Evolutionary conservation across 768 basidiomycete genomes (phyloP).

Genomic region (Tremella fuciformis): DNA sequence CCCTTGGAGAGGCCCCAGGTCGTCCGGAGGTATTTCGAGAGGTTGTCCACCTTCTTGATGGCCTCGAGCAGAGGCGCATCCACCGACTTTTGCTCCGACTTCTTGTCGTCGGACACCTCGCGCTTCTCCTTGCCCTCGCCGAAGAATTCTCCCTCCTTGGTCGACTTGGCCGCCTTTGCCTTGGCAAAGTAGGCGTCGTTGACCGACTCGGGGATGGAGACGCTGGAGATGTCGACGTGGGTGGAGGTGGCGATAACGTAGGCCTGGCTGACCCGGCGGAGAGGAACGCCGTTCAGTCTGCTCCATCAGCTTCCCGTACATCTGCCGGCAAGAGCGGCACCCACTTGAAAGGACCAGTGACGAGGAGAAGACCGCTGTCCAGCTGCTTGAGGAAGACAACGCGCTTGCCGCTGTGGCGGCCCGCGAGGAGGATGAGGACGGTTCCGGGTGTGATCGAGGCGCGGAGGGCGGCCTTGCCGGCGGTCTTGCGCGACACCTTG

Average conservation of each 20-base stretch:
- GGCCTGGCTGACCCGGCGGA: slow-evolving; percentile 96
- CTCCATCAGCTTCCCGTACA: slow-evolving; percentile 11
- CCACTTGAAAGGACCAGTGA: slow-evolving; percentile 90
- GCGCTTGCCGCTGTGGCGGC: slow-evolving; percentile 96
- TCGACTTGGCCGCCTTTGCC: slow-evolving; percentile 64
- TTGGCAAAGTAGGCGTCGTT: slow-evolving; percentile 94
- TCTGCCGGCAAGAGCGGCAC: slow-evolving; percentile 10
- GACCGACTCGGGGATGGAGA: slow-evolving; percentile 72
- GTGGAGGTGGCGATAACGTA: slow-evolving; percentile 99
- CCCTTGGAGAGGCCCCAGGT: slow-evolving; percentile 94
- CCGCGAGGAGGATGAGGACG: slow-evolving; percentile 92
- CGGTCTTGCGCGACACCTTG: slow-evolving; percentile 86
- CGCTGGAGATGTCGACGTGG: slow-evolving; percentile 72
- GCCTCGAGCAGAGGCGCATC: slow-evolving; percentile 66
- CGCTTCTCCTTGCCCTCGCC: slow-evolving; percentile 86
- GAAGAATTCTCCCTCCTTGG: slow-evolving; percentile 97
- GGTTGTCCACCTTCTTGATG: slow-evolving; percentile 84
- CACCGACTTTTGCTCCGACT: slow-evolving; percentile 78
- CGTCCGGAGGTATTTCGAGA: slow-evolving; percentile 88
- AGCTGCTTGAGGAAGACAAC: slow-evolving; percentile 98
- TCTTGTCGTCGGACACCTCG: slow-evolving; percentile 78
- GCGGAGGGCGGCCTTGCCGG: slow-evolving; percentile 67
- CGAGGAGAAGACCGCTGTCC: slow-evolving; percentile 77
- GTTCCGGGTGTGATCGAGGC: slow-evolving; percentile 87
- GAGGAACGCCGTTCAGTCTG: slow-evolving; percentile 86